Percentiles rank a stretch among this genome's conserved stretches.
Evolutionary conservation across 345 rosid genomes (phyloP).

Genomic region (Isatis tinctoria): DNA sequence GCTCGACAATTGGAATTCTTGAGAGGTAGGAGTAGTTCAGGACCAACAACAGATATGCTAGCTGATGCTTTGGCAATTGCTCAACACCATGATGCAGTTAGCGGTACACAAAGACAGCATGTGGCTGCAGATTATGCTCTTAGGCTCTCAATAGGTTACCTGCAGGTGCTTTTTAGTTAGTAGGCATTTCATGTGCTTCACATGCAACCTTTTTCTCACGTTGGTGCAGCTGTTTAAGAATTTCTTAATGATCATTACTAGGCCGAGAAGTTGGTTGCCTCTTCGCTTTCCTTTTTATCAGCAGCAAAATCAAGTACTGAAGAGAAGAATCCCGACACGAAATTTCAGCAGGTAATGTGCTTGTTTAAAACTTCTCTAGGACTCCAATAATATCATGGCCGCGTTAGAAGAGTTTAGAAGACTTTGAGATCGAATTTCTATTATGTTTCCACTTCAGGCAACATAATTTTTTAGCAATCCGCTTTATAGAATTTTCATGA

Average conservation of each 20-base stretch:
- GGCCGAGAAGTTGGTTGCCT: constrained; percentile 81
- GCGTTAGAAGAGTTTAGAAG: background rate
- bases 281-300: constrained; percentile 66
- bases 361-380: background rate
- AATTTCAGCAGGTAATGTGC: constrained; percentile 64
- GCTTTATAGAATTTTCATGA: background rate
- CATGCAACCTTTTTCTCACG: background rate
- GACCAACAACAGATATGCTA: constrained; percentile 63
- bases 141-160: constrained; percentile 76
- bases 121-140: constrained; percentile 97
- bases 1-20: constrained; percentile 85
- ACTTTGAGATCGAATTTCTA: background rate
- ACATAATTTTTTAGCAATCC: background rate
- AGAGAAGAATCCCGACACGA: constrained; percentile 34
- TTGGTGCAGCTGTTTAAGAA: constrained; percentile 5
- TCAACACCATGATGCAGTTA: constrained; percentile 98
- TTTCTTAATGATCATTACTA: constrained; percentile 33
- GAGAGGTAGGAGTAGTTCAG: constrained; percentile 56
- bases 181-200: background rate
- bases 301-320: constrained; percentile 44
- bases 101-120: constrained; percentile 92
- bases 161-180: constrained; percentile 50
- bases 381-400: background rate
- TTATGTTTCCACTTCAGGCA: background rate
- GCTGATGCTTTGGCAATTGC: constrained; percentile 91